These are phyloP conservation scores for Nemania sp. DNA, from an alignment of 2,329 filamentous ascomycete species.

Conservation along the genomic window DNA sequence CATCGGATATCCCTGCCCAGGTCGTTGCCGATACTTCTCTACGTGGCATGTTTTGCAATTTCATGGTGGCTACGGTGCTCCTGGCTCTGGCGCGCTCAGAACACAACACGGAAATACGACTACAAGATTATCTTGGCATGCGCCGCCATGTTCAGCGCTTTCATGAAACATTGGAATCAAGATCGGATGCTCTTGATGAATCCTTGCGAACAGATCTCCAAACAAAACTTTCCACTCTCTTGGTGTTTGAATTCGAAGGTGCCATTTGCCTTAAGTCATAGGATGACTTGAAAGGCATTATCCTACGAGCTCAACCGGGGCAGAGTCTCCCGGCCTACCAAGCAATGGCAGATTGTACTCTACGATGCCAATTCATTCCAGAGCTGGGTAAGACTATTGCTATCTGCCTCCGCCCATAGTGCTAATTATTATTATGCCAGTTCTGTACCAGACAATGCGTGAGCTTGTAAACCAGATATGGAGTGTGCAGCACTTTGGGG, in stretches of 20 bases:
- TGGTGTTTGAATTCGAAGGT: slow-evolving; percentile 81
- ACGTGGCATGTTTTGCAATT: slow-evolving; percentile 71
- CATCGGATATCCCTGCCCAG: slow-evolving; percentile 49
- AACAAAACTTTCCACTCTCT: slow-evolving; percentile 66
- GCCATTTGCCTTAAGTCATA: slow-evolving; percentile 68
- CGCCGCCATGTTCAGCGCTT: slow-evolving; percentile 66
- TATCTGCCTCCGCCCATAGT: neutral
- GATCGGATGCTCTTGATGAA: slow-evolving; percentile 47
- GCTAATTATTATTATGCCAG: slow-evolving; percentile 41
- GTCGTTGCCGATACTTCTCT: slow-evolving; percentile 55
- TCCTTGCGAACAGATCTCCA: slow-evolving; percentile 56
- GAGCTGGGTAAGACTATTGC: slow-evolving; percentile 48
- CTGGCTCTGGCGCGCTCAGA: slow-evolving; percentile 57
- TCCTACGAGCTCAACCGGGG: slow-evolving; percentile 56
- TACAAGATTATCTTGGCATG: slow-evolving; percentile 65
- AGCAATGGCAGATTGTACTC: slow-evolving; percentile 67
- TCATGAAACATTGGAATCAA: slow-evolving; percentile 49
- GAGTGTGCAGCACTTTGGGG: slow-evolving; percentile 59
- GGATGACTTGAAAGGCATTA: slow-evolving; percentile 65
- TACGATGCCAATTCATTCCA: slow-evolving; percentile 57
- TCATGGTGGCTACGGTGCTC: slow-evolving; percentile 61
- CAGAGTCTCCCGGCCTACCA: slow-evolving; percentile 56
- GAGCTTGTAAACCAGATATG: slow-evolving; percentile 73
- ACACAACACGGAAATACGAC: slow-evolving; percentile 53
- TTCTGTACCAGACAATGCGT: slow-evolving; percentile 59